Evolutionary conservation across 805 yeast species (phyloP).

Genomic region (Henningerozyma blattae): DNA sequence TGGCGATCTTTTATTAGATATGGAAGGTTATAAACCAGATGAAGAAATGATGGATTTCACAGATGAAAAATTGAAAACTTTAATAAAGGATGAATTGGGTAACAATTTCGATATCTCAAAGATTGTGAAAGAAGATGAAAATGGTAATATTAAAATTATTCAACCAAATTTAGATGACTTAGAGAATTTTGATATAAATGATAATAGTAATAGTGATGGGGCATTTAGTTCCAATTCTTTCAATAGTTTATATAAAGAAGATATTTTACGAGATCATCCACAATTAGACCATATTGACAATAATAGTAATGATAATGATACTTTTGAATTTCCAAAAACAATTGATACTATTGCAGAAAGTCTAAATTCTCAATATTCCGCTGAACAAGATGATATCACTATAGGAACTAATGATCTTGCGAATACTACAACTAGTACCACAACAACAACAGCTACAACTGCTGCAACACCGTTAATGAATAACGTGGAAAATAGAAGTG

Average conservation of each 20-base stretch:
- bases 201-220: too few relatives aligned
- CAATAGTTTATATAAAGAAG: not conserved
- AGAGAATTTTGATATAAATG: not conserved
- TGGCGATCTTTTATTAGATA: conserved; percentile 84
- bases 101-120: conserved; percentile 33
- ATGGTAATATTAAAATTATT: conserved; percentile 55
- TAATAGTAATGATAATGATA: too few relatives aligned
- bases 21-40: conserved; percentile 91
- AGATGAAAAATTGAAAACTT: conserved; percentile 60
- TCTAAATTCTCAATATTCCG: not conserved
- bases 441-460: not conserved
- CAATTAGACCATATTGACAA: too few relatives aligned
- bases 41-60: conserved; percentile 65
- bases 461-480: not conserved
- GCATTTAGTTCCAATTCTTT: not conserved
- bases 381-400: too few relatives aligned
- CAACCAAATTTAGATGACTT: conserved; percentile 16
- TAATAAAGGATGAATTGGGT: conserved; percentile 68
- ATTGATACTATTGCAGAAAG: not conserved
- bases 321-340: too few relatives aligned
- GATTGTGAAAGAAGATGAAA: conserved; percentile 43
- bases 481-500: not conserved
- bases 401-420: too few relatives aligned
- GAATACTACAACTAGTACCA: too few relatives aligned
- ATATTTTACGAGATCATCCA: too few relatives aligned